These are phyloP conservation scores for Dendrobium huoshanense DNA, from an alignment of 106 monocot genomes.

Conservation along the genomic window DNA sequence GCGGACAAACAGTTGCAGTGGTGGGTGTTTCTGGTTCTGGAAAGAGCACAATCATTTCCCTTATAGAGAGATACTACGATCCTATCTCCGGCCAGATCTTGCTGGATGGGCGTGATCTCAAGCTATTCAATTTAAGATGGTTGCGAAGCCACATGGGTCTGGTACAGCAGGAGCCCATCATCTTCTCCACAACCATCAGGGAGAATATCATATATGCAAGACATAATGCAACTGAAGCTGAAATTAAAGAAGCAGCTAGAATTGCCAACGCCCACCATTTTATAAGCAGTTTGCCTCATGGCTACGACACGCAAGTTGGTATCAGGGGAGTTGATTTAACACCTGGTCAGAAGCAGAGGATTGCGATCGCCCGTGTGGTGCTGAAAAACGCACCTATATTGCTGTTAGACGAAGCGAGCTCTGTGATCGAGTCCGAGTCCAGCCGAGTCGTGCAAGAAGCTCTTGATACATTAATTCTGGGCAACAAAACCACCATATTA, in stretches of 20 bases:
- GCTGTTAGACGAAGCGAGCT: slow-evolving; percentile 95
- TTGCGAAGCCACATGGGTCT: slow-evolving; percentile 91
- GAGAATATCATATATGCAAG: slow-evolving; percentile 98
- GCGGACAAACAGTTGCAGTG: slow-evolving; percentile 91
- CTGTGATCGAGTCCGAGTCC: slow-evolving; percentile 88
- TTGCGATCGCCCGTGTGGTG: slow-evolving; percentile 91
- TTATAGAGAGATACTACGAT: slow-evolving; percentile 96
- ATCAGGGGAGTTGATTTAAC: slow-evolving; percentile 97
- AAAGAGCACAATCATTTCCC: slow-evolving; percentile 94
- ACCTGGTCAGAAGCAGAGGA: slow-evolving; percentile 91
- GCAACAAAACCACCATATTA: slow-evolving; percentile 93
- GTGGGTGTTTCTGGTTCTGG: slow-evolving; percentile 98
- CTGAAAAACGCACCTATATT: slow-evolving; percentile 98
- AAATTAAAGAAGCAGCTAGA: slow-evolving; percentile 95
- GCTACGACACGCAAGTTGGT: slow-evolving; percentile 93
- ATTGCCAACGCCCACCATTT: slow-evolving; percentile 99
- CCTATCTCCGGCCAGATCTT: slow-evolving; percentile 77
- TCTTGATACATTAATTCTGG: slow-evolving; percentile 88
- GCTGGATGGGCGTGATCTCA: slow-evolving; percentile 87
- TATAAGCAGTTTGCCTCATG: slow-evolving; percentile 96
- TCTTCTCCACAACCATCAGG: slow-evolving; percentile 93
- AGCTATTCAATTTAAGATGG: slow-evolving; percentile 86
- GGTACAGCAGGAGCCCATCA: slow-evolving; percentile 93
- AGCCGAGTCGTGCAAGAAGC: slow-evolving; percentile 97
- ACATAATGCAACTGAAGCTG: slow-evolving; percentile 93